Conservation (phyloP, 129 eudicot species). For the sunflower (Helianthus annuus) region DNA sequence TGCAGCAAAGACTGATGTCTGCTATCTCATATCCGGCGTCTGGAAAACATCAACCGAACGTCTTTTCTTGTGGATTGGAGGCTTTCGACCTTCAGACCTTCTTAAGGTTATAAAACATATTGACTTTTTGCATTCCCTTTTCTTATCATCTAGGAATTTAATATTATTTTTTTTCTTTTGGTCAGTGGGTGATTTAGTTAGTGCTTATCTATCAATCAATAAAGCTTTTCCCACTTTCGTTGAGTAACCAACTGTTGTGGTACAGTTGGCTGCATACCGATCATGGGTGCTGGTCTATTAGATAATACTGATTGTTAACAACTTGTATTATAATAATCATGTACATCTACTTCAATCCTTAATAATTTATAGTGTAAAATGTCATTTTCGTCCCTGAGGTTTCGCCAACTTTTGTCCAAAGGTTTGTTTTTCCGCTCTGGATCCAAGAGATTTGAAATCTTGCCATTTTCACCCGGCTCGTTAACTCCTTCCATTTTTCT, state of each 20-base stretch:
- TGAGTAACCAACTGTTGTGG: conserved; percentile 32
- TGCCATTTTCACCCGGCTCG: no score
- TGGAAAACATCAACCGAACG: conserved; percentile 93
- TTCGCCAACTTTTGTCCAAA: no score
- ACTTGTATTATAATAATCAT: background rate
- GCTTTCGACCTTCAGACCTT: conserved; percentile 94
- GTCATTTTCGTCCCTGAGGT: no score
- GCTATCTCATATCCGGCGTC: conserved; percentile 85
- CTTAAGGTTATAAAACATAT: conserved; percentile 48
- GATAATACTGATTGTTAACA: background rate
- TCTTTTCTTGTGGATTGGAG: conserved; percentile 92
- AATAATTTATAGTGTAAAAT: no score
- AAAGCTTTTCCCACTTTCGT: conserved; percentile 38
- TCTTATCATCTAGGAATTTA: background rate
- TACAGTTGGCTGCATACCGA: conserved; percentile 33
- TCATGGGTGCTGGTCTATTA: conserved; percentile 36
- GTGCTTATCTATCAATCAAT: conserved; percentile 40
- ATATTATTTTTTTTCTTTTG: conserved; percentile 5
- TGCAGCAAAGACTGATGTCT: conserved; percentile 89
- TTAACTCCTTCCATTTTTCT: no score
- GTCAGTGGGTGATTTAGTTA: conserved; percentile 24
- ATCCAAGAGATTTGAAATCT: no score
- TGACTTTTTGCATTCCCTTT: background rate
- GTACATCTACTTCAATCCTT: background rate
- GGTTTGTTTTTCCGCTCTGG: no score